Percentiles rank a stretch among this genome's conserved stretches.
Conservation (phyloP, 208 protist genomes). For the Leishmania gerbilli region DNA sequence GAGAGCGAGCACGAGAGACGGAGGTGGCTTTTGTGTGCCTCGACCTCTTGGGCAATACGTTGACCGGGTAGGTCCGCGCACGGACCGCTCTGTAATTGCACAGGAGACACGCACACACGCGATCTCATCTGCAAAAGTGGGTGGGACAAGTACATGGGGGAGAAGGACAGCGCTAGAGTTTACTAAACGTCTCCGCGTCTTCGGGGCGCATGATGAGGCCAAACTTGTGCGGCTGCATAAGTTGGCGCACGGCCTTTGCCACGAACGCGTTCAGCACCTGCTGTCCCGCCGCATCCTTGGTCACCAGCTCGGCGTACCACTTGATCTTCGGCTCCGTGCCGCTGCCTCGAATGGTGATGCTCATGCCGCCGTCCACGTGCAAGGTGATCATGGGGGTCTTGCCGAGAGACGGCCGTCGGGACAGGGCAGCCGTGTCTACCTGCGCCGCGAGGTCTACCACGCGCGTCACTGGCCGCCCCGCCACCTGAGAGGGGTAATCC, state of each 20-base stretch:
- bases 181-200: slow-evolving; percentile 24
- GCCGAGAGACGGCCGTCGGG: slow-evolving; percentile 52
- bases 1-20: background rate
- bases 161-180: slow-evolving; percentile 8
- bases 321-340: slow-evolving; percentile 99
- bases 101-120: background rate
- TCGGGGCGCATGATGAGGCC: slow-evolving; percentile 50
- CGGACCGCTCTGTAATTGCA: background rate
- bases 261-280: slow-evolving; percentile 48
- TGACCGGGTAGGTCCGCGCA: background rate
- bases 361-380: slow-evolving; percentile 91
- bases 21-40: background rate
- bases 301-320: slow-evolving; percentile 86
- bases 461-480: slow-evolving; percentile 52
- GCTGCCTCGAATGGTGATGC: slow-evolving; percentile 93
- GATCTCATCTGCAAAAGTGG: background rate
- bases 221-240: slow-evolving; percentile 66
- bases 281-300: slow-evolving; percentile 27
- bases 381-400: slow-evolving; percentile 96
- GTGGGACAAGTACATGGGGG: background rate
- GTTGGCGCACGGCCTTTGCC: slow-evolving; percentile 45
- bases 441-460: slow-evolving; percentile 93
- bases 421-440: slow-evolving; percentile 62
- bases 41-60: background rate
- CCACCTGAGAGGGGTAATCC: slow-evolving; percentile 56